Evolutionary conservation across 2,329 filamentous ascomycete species (phyloP).

Genomic region (Nothophoma quercina): DNA sequence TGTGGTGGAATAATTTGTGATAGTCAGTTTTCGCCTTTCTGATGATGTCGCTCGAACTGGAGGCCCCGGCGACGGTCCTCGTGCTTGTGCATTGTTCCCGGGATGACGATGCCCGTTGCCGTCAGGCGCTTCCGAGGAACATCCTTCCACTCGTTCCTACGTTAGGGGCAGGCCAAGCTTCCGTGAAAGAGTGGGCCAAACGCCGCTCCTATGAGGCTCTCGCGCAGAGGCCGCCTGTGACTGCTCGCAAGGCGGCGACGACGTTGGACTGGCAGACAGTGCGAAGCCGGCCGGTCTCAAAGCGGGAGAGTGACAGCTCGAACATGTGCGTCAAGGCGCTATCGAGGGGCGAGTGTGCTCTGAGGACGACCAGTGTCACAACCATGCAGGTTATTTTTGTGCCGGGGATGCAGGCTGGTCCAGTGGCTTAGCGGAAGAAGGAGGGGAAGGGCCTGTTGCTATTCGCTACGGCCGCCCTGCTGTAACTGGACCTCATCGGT

Average conservation of each 20-base stretch:
- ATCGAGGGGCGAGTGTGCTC: slow-evolving; percentile 22
- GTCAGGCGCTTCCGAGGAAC: slow-evolving; percentile 9
- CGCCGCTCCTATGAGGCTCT: slow-evolving; percentile 16
- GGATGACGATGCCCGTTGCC: slow-evolving; percentile 12
- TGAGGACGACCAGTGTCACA: slow-evolving; percentile 32
- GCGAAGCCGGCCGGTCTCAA: background rate
- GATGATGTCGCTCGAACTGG: slow-evolving; percentile 6
- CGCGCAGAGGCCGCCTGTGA: slow-evolving; percentile 7
- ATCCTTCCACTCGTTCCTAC: slow-evolving; percentile 14
- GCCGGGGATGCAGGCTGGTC: slow-evolving; percentile 25
- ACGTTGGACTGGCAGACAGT: slow-evolving; percentile 11
- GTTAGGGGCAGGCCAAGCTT: slow-evolving; percentile 17
- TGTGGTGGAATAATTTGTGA: background rate
- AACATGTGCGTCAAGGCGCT: slow-evolving; percentile 17
- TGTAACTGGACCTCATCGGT: slow-evolving; percentile 15
- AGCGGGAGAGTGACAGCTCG: slow-evolving; percentile 15
- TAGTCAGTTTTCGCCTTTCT: background rate
- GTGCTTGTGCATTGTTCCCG: slow-evolving; percentile 11
- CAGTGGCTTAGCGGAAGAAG: slow-evolving; percentile 28
- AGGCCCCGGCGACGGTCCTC: slow-evolving; percentile 13
- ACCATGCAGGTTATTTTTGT: slow-evolving; percentile 39
- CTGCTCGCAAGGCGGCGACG: slow-evolving; percentile 6
- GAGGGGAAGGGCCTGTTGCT: slow-evolving; percentile 14
- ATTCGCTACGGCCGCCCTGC: slow-evolving; percentile 14
- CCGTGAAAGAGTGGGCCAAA: slow-evolving; percentile 7